Conservation (phyloP, 306 rosid species). For the Lathyrus oleraceus region DNA sequence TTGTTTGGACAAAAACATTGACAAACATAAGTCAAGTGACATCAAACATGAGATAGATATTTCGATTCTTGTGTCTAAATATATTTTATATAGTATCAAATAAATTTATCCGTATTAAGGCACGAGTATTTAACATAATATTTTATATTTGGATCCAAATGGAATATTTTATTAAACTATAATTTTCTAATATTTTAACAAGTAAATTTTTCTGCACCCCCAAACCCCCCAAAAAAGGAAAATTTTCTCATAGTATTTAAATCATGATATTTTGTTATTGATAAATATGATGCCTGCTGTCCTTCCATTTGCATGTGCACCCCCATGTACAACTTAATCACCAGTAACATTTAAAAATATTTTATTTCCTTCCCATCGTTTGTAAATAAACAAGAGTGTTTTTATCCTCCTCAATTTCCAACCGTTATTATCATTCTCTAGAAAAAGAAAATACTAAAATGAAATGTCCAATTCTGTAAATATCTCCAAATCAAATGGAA, state of each 20-base stretch:
- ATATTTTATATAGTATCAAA: too few relatives aligned
- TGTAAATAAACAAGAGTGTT: neutral
- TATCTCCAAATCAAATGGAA: slow-evolving; percentile 20
- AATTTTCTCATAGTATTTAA: too few relatives aligned
- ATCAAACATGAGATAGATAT: too few relatives aligned
- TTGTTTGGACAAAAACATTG: too few relatives aligned
- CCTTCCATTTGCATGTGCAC: slow-evolving; percentile 6
- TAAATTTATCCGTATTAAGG: too few relatives aligned
- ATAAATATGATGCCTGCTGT: neutral
- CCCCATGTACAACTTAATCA: neutral
- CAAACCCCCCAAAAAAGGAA: too few relatives aligned
- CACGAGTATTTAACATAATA: neutral
- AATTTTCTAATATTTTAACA: neutral
- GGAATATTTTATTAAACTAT: neutral
- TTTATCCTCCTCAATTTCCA: slow-evolving; percentile 1
- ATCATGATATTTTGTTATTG: neutral
- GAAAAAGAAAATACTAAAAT: neutral
- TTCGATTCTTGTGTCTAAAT: too few relatives aligned
- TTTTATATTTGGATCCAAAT: neutral
- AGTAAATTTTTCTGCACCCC: too few relatives aligned
- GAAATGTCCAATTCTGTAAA: slow-evolving; percentile 16
- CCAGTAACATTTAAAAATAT: neutral
- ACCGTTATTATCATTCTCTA: slow-evolving; percentile 33
- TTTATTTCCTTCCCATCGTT: neutral
- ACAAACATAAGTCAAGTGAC: too few relatives aligned